Conservation (phyloP, 2,329 filamentous ascomycete genomes). For the Penicillium thymicola region DNA sequence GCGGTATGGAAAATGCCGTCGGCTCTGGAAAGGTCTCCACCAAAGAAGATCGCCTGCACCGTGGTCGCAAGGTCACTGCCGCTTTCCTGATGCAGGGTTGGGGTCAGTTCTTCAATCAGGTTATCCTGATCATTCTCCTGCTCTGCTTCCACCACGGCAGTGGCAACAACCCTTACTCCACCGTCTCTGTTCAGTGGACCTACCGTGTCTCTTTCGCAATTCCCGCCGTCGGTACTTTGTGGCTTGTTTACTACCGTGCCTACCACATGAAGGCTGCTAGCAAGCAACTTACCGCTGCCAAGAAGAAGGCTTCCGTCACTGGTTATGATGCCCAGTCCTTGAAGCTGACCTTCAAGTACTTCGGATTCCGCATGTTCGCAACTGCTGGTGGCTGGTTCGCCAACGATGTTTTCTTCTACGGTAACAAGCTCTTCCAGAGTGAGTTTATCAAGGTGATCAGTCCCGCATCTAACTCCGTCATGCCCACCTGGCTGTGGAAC, state of each 20-base stretch:
- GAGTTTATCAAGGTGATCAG: conserved; percentile 85
- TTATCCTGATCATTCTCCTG: conserved; percentile 78
- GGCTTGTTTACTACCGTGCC: conserved; percentile 93
- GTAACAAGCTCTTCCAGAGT: conserved; percentile 94
- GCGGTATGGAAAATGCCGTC: conserved; percentile 87
- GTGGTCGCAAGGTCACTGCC: conserved; percentile 90
- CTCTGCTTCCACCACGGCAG: conserved; percentile 82
- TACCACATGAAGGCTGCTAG: conserved; percentile 91
- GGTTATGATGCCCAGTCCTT: conserved; percentile 89
- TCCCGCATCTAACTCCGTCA: conserved; percentile 65
- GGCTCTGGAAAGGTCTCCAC: conserved; percentile 85
- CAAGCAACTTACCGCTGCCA: conserved; percentile 75
- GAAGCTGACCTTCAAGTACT: conserved; percentile 72
- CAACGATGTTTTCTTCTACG: conserved; percentile 99
- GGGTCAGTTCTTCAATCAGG: conserved; percentile 95
- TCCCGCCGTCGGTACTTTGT: conserved; percentile 83
- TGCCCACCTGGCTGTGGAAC: conserved; percentile 90
- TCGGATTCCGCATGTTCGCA: conserved; percentile 79
- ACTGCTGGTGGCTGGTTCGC: conserved; percentile 89
- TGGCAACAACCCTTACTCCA: conserved; percentile 73
- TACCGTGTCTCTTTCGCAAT: conserved; percentile 92
- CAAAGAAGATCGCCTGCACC: conserved; percentile 87
- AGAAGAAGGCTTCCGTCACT: conserved; percentile 82
- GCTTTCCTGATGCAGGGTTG: conserved; percentile 98
- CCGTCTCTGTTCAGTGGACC: conserved; percentile 77